Percentiles rank a stretch among this genome's conserved stretches.
These are phyloP conservation scores for Fusarium neocosmosporiellum DNA, from an alignment of 2,329 filamentous ascomycete genomes.

Conservation along the genomic window DNA sequence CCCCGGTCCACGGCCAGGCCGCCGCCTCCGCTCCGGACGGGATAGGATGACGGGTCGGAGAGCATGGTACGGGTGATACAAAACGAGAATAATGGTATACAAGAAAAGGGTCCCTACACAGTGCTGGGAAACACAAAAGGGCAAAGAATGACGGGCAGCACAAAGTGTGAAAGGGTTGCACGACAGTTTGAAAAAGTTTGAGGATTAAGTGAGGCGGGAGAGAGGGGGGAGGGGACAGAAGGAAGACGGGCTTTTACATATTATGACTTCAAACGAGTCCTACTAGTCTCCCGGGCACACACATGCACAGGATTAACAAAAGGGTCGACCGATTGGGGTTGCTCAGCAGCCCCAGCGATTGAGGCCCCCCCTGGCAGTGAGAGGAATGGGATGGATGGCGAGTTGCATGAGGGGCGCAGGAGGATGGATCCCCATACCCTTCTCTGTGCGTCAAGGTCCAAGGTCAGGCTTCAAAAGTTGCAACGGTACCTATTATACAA, in stretches of 20 bases:
- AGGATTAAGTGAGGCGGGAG: not conserved
- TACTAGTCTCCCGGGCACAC: not conserved
- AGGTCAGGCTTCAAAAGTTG: not conserved
- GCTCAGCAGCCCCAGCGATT: not conserved
- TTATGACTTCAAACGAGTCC: not conserved
- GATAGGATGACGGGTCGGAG: constrained; percentile 24
- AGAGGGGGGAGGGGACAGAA: not conserved
- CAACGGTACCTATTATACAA: not conserved
- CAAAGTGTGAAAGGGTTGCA: not conserved
- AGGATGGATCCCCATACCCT: not conserved
- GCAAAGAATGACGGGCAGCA: not conserved
- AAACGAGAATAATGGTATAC: not conserved
- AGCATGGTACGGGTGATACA: constrained; percentile 11
- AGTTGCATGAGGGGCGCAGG: not conserved
- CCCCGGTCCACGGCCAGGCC: constrained; percentile 11
- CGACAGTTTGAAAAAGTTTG: not conserved
- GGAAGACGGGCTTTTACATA: not conserved
- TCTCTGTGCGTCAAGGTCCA: not conserved
- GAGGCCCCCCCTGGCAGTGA: not conserved
- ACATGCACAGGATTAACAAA: not conserved
- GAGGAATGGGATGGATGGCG: not conserved
- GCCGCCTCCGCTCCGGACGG: constrained; percentile 4
- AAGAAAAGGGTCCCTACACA: not conserved
- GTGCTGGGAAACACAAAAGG: not conserved
- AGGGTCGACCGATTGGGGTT: not conserved